These are phyloP conservation scores for Umbellularia californica DNA, from an alignment of 164 flowering plant genomes.

Conservation along the genomic window DNA sequence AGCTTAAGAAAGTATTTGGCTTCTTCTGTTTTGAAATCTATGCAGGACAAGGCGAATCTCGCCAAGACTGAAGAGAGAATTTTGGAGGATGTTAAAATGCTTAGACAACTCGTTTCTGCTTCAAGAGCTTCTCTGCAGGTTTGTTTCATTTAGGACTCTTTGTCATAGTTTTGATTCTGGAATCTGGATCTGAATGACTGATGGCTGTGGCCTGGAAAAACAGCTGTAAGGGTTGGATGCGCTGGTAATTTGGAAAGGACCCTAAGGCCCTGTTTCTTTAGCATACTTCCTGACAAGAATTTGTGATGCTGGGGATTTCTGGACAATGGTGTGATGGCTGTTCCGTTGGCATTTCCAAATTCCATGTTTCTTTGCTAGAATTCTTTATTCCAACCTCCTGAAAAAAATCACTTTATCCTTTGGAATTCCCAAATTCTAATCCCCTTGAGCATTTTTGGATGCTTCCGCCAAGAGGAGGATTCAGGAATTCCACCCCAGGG, in stretches of 20 bases:
- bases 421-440: too few species aligned
- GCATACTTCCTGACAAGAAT: background rate
- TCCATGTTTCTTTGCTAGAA: too few species aligned
- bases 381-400: too few species aligned
- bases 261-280: background rate
- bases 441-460: too few species aligned
- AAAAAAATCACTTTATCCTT: too few species aligned
- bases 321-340: too few species aligned
- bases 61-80: slow-evolving; percentile 60
- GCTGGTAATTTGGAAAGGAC: background rate
- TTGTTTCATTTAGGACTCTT: slow-evolving; percentile 1
- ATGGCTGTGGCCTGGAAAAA: background rate
- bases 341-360: too few species aligned
- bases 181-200: background rate
- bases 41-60: slow-evolving; percentile 53
- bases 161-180: background rate
- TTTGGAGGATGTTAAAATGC: slow-evolving; percentile 41
- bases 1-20: slow-evolving; percentile 43
- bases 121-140: slow-evolving; percentile 76
- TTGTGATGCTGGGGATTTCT: too few species aligned
- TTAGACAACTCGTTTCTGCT: slow-evolving; percentile 47
- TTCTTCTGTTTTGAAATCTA: slow-evolving; percentile 39
- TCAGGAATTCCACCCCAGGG: too few species aligned
- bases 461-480: too few species aligned
- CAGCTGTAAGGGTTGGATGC: background rate